These are phyloP conservation scores for Linum tenue DNA, from an alignment of 345 rosid species.

Conservation along the genomic window DNA sequence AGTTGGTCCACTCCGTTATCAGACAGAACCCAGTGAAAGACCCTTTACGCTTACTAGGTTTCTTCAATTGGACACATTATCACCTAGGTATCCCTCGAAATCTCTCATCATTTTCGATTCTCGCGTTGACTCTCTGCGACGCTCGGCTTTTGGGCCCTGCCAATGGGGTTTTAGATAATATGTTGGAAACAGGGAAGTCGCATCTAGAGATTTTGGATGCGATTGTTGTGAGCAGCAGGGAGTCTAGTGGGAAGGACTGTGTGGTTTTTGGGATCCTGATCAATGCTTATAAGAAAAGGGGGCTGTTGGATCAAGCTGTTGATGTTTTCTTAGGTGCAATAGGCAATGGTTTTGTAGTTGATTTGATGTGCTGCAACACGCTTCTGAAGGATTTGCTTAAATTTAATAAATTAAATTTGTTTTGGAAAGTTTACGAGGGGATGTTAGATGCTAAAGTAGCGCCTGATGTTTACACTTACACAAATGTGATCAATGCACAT, in stretches of 20 bases:
- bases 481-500: constrained; percentile 50
- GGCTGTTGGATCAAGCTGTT: constrained; percentile 43
- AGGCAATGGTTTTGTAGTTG: constrained; percentile 27
- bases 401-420: constrained; percentile 37
- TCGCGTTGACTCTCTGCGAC: constrained; percentile 44
- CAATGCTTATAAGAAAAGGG: constrained; percentile 43
- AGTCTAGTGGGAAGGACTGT: constrained; percentile 14
- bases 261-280: constrained; percentile 42
- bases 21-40: constrained; percentile 34
- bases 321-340: constrained; percentile 27
- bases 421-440: constrained; percentile 50
- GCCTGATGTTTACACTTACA: constrained; percentile 44
- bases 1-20: constrained; percentile 51
- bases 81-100: constrained; percentile 29
- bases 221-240: constrained; percentile 32
- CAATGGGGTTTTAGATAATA: constrained; percentile 24
- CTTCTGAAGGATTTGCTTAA: constrained; percentile 55
- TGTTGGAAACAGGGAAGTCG: constrained; percentile 37
- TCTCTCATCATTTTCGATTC: constrained; percentile 42
- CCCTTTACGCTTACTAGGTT: constrained; percentile 43
- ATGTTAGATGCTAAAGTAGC: constrained; percentile 41
- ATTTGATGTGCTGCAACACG: constrained; percentile 40
- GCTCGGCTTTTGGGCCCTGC: constrained; percentile 37
- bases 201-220: constrained; percentile 41
- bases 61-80: constrained; percentile 53